Percentiles rank a stretch among this genome's conserved stretches.
Evolutionary conservation across 1,139 yeast genomes (phyloP).

Genomic region (Zygosaccharomyces pseudobailii): DNA sequence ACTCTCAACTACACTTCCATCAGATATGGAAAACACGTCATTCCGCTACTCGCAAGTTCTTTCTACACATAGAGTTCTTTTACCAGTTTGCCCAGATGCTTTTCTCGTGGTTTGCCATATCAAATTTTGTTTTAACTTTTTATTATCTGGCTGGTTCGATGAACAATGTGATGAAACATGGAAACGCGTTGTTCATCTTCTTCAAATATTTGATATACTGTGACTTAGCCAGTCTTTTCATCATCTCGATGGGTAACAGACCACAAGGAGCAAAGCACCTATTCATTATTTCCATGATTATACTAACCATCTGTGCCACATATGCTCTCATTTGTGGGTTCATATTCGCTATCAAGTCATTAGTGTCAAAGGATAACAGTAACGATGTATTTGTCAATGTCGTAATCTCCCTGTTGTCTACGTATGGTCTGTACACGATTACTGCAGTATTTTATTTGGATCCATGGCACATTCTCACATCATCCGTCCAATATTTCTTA

Average conservation of each 20-base stretch:
- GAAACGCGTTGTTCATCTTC: conserved; percentile 74
- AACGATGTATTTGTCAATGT: conserved; percentile 63
- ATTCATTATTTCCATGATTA: conserved; percentile 64
- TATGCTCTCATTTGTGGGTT: conserved; percentile 82
- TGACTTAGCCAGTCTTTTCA: conserved; percentile 75
- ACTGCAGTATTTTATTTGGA: conserved; percentile 80
- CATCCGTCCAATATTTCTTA: conserved; percentile 77
- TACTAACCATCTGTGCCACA: conserved; percentile 71
- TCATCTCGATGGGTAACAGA: conserved; percentile 90
- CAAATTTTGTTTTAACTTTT: conserved; percentile 85
- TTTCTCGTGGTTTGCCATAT: conserved; percentile 85
- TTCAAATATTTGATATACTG: conserved; percentile 81
- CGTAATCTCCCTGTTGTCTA: conserved; percentile 77
- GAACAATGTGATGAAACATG: conserved; percentile 53
- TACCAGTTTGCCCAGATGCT: conserved; percentile 74
- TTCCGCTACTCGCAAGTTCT: conserved; percentile 65
- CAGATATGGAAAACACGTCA: conserved; percentile 88
- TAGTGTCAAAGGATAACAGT: conserved; percentile 40
- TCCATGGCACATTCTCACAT: conserved; percentile 91
- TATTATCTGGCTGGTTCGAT: conserved; percentile 90
- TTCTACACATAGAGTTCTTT: conserved; percentile 74
- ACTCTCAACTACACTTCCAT: conserved; percentile 71
- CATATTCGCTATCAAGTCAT: conserved; percentile 62
- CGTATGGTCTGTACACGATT: conserved; percentile 80
- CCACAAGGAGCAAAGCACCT: conserved; percentile 85